Base-by-base conservation (phyloP, 805 yeast species). In the Suhomyces faveliae region DNA sequence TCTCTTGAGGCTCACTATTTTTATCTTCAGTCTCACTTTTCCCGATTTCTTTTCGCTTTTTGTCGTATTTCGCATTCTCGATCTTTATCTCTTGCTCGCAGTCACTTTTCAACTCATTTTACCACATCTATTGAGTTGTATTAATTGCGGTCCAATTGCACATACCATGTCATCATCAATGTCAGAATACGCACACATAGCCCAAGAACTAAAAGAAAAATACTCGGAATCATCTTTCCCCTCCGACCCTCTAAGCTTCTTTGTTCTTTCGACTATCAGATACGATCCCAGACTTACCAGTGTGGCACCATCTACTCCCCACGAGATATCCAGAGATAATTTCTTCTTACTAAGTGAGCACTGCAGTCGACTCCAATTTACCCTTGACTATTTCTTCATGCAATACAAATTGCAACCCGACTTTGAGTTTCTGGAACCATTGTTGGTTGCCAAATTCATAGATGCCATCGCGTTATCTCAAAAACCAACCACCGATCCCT, bases 331-430 rank as follows among this genome's bases (percentile, higher is more conserved):
- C 2, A 49, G 49, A 21, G 58, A 56, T 27, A 67, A 67, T 52
- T 89, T 87, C 65, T 83, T 85, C 55, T 69, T 89, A 17, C 66
- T 87, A 23, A 76, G 78, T 11, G 80, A 81, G 49, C 96, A 89
- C 66, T 69, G 75, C 40, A 75, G 77, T 41, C 71, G 96, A 39
- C 61, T 89, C 22, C 71, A 76, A 40, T 74, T 76, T 50, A 67
- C 88, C 0, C 58, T 85, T 12, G 55, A 63, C 13, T 84, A 73
- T 60, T 88, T 90, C 60, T 45, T 43, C 17, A 37, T 53, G 13
- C 59, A 51, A 40, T 48, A 27, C 30, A 21, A 40, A 30, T 38
- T 30, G 44, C 64, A 74, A 9, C 73, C 81, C 68, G 67, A 63
- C 3, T 68, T 73, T 42, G 69, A 67, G 20, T 45, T 85, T 1